Percentiles rank a stretch among this genome's conserved stretches.
Evolutionary conservation across 495 filamentous ascomycete species (phyloP).

Genomic region (Pseudomonodictys pantanalensis): DNA sequence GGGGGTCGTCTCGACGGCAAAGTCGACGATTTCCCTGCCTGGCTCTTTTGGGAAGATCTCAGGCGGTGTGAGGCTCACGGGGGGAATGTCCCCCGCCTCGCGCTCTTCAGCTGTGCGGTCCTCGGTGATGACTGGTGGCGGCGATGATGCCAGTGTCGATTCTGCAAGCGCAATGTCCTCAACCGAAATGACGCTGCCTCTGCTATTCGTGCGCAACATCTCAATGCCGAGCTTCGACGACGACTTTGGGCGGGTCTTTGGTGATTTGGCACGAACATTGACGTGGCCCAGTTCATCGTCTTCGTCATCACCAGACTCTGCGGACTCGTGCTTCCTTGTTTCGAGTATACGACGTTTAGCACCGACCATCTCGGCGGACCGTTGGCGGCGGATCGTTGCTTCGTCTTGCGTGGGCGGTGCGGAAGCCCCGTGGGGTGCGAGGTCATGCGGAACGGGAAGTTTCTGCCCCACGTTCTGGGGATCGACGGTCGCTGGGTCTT

Average conservation of each 20-base stretch:
- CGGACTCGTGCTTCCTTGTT: constrained; percentile 70
- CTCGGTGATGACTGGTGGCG: constrained; percentile 34
- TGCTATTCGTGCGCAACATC: constrained; percentile 94
- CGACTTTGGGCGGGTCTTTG: constrained; percentile 53
- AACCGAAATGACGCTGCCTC: constrained; percentile 69
- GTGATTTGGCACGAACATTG: constrained; percentile 57
- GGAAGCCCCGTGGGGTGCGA: constrained; percentile 61
- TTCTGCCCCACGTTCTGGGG: constrained; percentile 23
- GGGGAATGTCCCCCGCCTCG: constrained; percentile 29
- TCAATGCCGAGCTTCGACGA: constrained; percentile 81
- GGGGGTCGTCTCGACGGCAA: constrained; percentile 43
- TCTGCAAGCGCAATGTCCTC: constrained; percentile 38
- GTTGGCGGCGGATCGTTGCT: constrained; percentile 58
- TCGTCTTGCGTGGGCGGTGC: constrained; percentile 64
- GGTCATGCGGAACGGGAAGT: constrained; percentile 41
- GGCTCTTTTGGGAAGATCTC: constrained; percentile 42
- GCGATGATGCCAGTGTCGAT: constrained; percentile 25
- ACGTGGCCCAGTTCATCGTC: constrained; percentile 78
- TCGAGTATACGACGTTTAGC: constrained; percentile 56
- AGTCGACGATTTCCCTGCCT: constrained; percentile 38
- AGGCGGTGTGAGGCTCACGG: constrained; percentile 44
- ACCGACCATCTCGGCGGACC: constrained; percentile 73
- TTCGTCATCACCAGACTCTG: constrained; percentile 87
- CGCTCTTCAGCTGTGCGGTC: constrained; percentile 32
- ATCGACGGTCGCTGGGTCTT: constrained; percentile 39